phyloP scores from a whole-genome alignment of 257 asterid genomes.

The Solanum boliviense region DNA sequence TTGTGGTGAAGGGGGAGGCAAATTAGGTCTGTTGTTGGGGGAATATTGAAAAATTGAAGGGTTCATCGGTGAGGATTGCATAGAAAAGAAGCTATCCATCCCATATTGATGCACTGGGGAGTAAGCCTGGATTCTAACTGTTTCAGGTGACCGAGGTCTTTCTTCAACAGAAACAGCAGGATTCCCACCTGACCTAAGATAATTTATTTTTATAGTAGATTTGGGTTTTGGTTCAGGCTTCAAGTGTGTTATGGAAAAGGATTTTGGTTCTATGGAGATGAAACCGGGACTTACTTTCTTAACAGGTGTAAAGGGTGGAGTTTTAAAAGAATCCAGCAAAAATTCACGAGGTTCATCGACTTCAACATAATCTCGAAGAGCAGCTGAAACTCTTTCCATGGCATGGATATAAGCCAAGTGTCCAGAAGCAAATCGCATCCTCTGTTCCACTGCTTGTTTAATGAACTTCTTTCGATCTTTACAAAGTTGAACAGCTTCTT shows the following conservation, averaged over 20 bases:
- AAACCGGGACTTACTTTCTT: conserved; percentile 55
- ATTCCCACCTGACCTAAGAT: conserved; percentile 57
- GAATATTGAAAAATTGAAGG: conserved; percentile 52
- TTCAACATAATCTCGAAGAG: conserved; percentile 73
- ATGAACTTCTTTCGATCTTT: conserved; percentile 85
- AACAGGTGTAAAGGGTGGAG: conserved; percentile 35
- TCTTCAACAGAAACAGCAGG: conserved; percentile 70
- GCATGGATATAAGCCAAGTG: conserved; percentile 80
- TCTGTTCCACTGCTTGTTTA: conserved; percentile 75
- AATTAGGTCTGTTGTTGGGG: conserved; percentile 44
- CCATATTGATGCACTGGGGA: conserved; percentile 63
- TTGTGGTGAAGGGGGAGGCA: conserved; percentile 68
- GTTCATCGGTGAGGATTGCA: conserved; percentile 47
- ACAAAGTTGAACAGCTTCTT: conserved; percentile 82
- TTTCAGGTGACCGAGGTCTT: conserved; percentile 76
- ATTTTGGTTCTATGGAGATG: conserved; percentile 54
- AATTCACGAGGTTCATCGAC: conserved; percentile 84
- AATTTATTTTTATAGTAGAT: conserved; percentile 43
- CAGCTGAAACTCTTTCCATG: conserved; percentile 77
- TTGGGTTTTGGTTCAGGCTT: conserved; percentile 32
- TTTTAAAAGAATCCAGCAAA: conserved; percentile 36
- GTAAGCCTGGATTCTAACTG: conserved; percentile 51
- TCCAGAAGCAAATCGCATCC: conserved; percentile 66
- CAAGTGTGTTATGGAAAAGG: conserved; percentile 41
- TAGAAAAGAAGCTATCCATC: conserved; percentile 54